Percentiles rank a stretch among this genome's conserved stretches.
These are phyloP conservation scores for Corchorus olitorius DNA, from an alignment of 345 rosid species.

Conservation along the genomic window DNA sequence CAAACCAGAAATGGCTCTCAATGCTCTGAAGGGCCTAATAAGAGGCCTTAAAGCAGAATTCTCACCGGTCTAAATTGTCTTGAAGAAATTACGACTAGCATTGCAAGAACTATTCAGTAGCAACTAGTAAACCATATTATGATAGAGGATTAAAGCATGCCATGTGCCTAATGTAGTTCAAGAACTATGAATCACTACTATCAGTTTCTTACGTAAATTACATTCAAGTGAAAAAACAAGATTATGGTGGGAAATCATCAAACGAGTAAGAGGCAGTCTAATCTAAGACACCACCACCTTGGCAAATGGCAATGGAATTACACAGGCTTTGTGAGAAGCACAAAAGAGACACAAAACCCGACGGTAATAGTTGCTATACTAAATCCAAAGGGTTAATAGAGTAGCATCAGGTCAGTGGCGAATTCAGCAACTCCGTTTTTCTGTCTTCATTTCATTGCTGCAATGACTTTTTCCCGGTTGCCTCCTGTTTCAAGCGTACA, in stretches of 20 bases:
- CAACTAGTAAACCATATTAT: background rate
- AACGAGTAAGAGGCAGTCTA: background rate
- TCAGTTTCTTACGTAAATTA: background rate
- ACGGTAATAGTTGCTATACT: background rate
- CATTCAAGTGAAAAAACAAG: background rate
- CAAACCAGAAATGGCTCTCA: no score
- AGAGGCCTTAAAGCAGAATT: no score
- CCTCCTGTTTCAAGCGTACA: background rate
- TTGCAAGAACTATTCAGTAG: background rate
- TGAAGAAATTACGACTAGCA: no score
- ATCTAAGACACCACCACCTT: background rate
- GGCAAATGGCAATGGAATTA: background rate
- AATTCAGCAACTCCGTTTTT: background rate
- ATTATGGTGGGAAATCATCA: background rate
- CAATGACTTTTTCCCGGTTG: background rate
- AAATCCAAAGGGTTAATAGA: background rate
- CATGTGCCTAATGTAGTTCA: background rate
- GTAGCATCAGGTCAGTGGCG: background rate
- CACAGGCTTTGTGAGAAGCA: slow-evolving; percentile 4
- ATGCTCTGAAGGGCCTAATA: no score
- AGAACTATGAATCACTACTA: background rate
- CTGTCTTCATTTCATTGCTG: background rate
- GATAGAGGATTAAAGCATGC: background rate
- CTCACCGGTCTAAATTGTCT: no score
- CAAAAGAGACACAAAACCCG: slow-evolving; percentile 5